These are phyloP conservation scores for Termitomyces sp. DNA, from an alignment of 768 basidiomycete species.

Conservation along the genomic window DNA sequence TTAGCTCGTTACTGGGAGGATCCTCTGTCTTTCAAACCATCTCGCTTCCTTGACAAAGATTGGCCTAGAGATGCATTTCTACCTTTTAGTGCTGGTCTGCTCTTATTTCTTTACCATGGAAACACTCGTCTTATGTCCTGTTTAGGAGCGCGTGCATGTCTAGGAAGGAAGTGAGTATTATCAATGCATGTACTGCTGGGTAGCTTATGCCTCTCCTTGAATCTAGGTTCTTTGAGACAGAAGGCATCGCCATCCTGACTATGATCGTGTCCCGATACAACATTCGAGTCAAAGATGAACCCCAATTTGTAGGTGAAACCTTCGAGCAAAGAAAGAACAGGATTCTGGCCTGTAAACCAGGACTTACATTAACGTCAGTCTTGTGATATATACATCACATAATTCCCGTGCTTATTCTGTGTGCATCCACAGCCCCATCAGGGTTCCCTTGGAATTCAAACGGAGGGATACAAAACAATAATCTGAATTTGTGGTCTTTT, in stretches of 20 bases:
- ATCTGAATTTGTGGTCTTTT: background rate
- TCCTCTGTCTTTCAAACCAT: constrained; percentile 41
- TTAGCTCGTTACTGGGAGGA: constrained; percentile 55
- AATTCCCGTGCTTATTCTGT: background rate
- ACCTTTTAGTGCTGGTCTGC: constrained; percentile 44
- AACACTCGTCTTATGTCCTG: background rate
- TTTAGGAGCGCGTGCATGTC: constrained; percentile 39
- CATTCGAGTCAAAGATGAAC: constrained; percentile 48
- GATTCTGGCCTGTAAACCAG: constrained; percentile 31
- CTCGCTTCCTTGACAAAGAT: constrained; percentile 44
- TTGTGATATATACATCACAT: background rate
- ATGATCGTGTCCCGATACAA: constrained; percentile 43
- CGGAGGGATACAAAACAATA: constrained; percentile 15
- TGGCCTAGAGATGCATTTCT: constrained; percentile 54
- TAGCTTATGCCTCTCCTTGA: background rate
- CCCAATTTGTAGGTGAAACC: constrained; percentile 41
- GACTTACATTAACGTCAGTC: constrained; percentile 45
- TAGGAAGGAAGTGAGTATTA: constrained; percentile 36
- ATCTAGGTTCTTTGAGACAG: constrained; percentile 48
- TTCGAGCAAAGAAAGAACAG: constrained; percentile 43
- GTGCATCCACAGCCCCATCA: constrained; percentile 21
- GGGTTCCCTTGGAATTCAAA: constrained; percentile 31
- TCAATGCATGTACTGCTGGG: background rate
- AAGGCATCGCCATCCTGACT: constrained; percentile 48
- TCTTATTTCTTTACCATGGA: background rate